Evolutionary conservation across 2,329 filamentous ascomycete genomes (phyloP).

Genomic region (Phyllosticta citrichinensis): DNA sequence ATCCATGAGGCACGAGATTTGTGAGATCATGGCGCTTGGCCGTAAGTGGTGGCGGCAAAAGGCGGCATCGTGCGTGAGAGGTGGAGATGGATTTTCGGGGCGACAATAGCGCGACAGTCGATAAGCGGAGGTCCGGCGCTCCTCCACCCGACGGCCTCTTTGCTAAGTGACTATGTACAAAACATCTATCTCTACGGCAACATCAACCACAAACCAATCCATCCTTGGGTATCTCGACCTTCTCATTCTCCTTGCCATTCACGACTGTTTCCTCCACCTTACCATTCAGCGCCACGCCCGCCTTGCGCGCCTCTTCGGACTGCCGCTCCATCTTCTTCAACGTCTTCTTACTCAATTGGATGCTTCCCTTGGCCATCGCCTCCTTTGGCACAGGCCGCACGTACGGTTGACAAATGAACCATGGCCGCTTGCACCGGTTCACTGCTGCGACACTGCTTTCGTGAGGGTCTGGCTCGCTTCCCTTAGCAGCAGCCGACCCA

Average conservation of each 20-base stretch:
- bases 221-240: conserved; percentile 33
- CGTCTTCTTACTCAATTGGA: conserved; percentile 63
- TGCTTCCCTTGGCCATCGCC: conserved; percentile 70
- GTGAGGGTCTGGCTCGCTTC: conserved; percentile 22
- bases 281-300: conserved; percentile 18
- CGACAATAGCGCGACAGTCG: background rate
- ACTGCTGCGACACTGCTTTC: conserved; percentile 59
- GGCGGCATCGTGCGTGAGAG: background rate
- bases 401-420: conserved; percentile 85
- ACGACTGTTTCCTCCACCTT: conserved; percentile 17
- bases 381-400: conserved; percentile 79
- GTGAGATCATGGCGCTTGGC: background rate
- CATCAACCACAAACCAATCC: conserved; percentile 29
- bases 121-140: background rate
- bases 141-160: background rate
- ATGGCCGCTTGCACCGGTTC: conserved; percentile 66
- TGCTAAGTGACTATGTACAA: background rate
- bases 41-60: background rate
- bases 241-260: conserved; percentile 10
- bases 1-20: background rate
- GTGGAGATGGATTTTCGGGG: background rate
- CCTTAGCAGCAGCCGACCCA: conserved; percentile 10
- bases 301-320: conserved; percentile 23
- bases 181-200: background rate
- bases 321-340: conserved; percentile 32